Evolutionary conservation across 805 yeast genomes (phyloP), one percentile per base, ranked within the genome.

Genomic region (Lachancea dasiensis): DNA sequence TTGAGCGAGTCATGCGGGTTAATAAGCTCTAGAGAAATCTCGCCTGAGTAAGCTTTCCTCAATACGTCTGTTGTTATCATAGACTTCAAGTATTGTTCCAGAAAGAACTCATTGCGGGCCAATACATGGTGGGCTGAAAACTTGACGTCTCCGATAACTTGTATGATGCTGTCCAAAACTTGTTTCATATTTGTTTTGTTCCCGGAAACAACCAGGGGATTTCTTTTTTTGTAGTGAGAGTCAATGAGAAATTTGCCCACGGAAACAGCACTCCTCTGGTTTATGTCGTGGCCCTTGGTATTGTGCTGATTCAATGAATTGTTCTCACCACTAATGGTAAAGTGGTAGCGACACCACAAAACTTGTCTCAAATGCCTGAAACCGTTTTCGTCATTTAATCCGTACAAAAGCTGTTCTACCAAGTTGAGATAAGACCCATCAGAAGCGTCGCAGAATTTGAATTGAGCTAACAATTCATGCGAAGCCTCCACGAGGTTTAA

Each of bases 311-410:
- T 71, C 0, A 92, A 86, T 2, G 67, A 67, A 44, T 76, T 77
- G 13, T 68, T 67, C 10, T 80, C 86, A 8, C 75, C 66, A 1
- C 79, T 64, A 3, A 87, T 64, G 2, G 66, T 61, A 35, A 85
- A 69, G 31, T 86, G 94, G 50, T 81, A 86, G 7, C 83, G 70
- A 55, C 98, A 92, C 45, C 77, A 69, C 16, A 92, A 60, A 23
- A 86, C 69, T 51, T 90, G 97, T 6, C 86, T 70, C 32, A 90
- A 56, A 31, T 86, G 92, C 6, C 68, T 67, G 31, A 82, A 89
- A 2, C 82, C 69, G 4, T 69, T 69, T 2, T 49, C 43, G 41
- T 65, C 56, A 15, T 67, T 61, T 19, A 73, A 58, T 1, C 62
- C 48, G 11, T 75, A 63, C 23, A 83, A 60, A 14, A 72, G 67